phyloP scores from a whole-genome alignment of 306 rosid genomes.

The Cucurbita maxima region DNA sequence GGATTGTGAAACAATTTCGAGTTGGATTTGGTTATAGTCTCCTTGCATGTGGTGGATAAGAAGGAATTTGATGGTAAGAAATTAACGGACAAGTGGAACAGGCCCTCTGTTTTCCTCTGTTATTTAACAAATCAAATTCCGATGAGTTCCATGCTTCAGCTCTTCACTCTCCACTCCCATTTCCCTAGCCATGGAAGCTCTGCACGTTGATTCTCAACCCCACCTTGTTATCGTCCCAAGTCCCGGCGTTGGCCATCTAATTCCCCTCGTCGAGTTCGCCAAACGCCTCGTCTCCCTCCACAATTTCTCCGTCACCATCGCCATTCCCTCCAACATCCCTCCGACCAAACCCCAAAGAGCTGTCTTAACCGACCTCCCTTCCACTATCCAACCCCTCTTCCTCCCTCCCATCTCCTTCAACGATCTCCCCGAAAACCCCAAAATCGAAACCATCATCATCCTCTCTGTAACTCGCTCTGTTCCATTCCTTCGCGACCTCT shows the following conservation, averaged over 20 bases:
- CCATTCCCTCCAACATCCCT: conserved; percentile 36
- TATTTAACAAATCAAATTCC: too few species aligned
- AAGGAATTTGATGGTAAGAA: too few species aligned
- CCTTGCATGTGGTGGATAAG: too few species aligned
- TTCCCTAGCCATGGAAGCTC: conserved; percentile 22
- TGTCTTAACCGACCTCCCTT: conserved; percentile 25
- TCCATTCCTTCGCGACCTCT: too few species aligned
- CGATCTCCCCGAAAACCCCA: conserved; percentile 15
- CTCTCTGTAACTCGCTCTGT: too few species aligned
- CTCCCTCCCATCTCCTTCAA: conserved; percentile 27
- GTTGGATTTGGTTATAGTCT: too few species aligned
- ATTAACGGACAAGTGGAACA: too few species aligned
- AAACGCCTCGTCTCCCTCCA: conserved; percentile 26
- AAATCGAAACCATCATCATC: too few species aligned
- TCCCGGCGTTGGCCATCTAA: conserved; percentile 77
- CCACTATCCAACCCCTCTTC: conserved; percentile 11
- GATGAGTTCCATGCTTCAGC: too few species aligned
- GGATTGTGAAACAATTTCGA: too few species aligned
- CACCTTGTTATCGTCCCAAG: conserved; percentile 34
- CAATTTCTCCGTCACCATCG: conserved; percentile 21
- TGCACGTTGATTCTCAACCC: neutral
- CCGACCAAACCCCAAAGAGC: conserved; percentile 37
- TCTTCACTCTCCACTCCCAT: neutral
- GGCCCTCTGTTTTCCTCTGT: too few species aligned
- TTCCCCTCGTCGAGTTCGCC: conserved; percentile 53